These are phyloP conservation scores for Tephrocybe sp. DNA, from an alignment of 768 basidiomycete genomes.

Conservation along the genomic window DNA sequence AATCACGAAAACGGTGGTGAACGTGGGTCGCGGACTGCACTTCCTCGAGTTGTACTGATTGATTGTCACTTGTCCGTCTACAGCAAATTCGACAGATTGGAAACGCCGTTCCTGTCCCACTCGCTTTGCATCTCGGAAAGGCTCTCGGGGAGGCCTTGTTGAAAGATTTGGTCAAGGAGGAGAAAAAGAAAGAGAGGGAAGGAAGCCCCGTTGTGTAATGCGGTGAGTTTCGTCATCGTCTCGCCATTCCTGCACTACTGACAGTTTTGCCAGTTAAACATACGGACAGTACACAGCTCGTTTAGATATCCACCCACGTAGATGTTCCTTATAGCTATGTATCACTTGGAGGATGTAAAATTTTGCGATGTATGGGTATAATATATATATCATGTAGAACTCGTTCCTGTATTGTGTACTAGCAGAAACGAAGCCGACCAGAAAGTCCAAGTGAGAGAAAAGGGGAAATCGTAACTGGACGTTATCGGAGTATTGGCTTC, in stretches of 20 bases:
- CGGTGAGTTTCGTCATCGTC: not conserved
- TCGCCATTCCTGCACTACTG: not conserved
- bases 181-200: conserved; percentile 43
- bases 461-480: too few relatives aligned
- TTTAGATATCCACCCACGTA: too few relatives aligned
- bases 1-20: conserved; percentile 35
- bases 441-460: too few relatives aligned
- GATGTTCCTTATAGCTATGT: too few relatives aligned
- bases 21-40: too few relatives aligned
- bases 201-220: conserved; percentile 42
- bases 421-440: too few relatives aligned
- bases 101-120: conserved; percentile 74
- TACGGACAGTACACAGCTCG: too few relatives aligned
- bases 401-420: not conserved
- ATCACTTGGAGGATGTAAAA: too few relatives aligned
- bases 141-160: conserved; percentile 44
- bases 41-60: too few relatives aligned
- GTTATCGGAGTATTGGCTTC: conserved; percentile 31
- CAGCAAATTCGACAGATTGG: conserved; percentile 80
- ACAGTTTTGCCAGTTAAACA: too few relatives aligned
- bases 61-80: not conserved
- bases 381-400: too few relatives aligned
- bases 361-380: too few relatives aligned
- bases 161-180: conserved; percentile 41
- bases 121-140: conserved; percentile 64